Percentiles rank a stretch among this genome's conserved stretches.
Conservation (phyloP, 805 yeast species). For the Ogataea ramenticola region DNA sequence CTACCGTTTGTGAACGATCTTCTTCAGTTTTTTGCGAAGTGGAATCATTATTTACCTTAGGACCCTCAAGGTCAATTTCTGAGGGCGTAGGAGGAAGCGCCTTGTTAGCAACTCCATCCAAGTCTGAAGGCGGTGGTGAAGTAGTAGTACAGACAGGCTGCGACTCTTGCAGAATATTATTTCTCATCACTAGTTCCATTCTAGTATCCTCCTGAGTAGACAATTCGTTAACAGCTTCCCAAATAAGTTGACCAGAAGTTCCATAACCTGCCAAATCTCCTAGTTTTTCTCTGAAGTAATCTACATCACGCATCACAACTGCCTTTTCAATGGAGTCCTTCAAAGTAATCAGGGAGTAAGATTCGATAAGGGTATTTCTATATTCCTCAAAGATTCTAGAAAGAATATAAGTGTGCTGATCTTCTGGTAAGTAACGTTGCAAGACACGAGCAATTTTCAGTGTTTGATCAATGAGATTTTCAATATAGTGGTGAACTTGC, state of each 20-base stretch:
- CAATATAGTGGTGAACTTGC: constrained; percentile 59
- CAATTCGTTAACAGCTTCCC: constrained; percentile 51
- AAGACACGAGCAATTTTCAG: constrained; percentile 55
- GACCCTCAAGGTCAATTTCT: too few relatives aligned
- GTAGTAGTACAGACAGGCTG: neutral
- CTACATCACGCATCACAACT: constrained; percentile 50
- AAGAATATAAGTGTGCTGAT: constrained; percentile 37
- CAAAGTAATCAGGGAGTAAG: constrained; percentile 40
- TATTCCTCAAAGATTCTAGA: constrained; percentile 50
- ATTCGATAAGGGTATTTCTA: constrained; percentile 46
- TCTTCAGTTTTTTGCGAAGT: too few relatives aligned
- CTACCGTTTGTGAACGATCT: too few relatives aligned
- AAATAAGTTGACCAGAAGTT: constrained; percentile 52
- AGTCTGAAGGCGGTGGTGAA: too few relatives aligned
- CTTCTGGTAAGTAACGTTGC: constrained; percentile 46
- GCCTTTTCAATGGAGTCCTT: constrained; percentile 48
- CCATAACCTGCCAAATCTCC: constrained; percentile 54
- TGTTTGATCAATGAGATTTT: constrained; percentile 57
- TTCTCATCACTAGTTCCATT: constrained; percentile 40
- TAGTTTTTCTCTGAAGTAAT: constrained; percentile 55
- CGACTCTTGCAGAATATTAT: constrained; percentile 20
- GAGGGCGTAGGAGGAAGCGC: neutral
- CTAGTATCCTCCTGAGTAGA: constrained; percentile 41
- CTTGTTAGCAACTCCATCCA: neutral
- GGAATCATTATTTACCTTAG: too few relatives aligned